Base-by-base conservation (phyloP, 495 filamentous ascomycete species). In the Aspergillus heteromorphus region DNA sequence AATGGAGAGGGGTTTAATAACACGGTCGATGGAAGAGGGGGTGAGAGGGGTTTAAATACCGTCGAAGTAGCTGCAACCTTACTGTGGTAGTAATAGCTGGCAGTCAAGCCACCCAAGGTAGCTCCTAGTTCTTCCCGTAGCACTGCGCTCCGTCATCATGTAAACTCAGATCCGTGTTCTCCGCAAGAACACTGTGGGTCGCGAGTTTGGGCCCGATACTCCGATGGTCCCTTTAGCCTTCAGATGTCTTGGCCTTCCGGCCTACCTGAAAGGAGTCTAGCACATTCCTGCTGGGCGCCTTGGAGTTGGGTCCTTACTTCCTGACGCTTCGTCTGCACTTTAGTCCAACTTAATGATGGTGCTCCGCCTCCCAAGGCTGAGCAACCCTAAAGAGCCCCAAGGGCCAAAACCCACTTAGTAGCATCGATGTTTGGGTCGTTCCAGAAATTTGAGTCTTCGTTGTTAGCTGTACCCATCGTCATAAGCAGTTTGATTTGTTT, bases 301-400 rank as follows among this genome's bases (percentile, higher is more conserved):
- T 38, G n/a, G n/a, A n/a, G n/a, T n/a, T n/a, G 34, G 5, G 13
- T n/a, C 34, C 34, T 38, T 38, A n/a, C 13, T 38, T 14, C 34
- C 34, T 38, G 34, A 38, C 11, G 34, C 34, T 34, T 13, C 2
- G 30, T n/a, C 23, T 13, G 34, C 34, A 9, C 13, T 14, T 1
- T n/a, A 13, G 34, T 9, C n/a, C n/a, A 13, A 4, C 13, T 38
- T 31, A 23, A 25, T 23, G 4, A 36, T 49, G n/a, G n/a, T 53
- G 42, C 49, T 54, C 55, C 49, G 53, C 34, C 47, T 45, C 36
- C 51, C 45, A 60, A 48, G 61, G 63, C 63, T 65, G 56, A 62
- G 59, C 38, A n/a, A 38, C 55, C 55, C 48, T 50, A 60, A 54
- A 50, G 53, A 51, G 53, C 50, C 42, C 25, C 17, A 25, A 45